Evolutionary conservation across 1,284 basidiomycete genomes (phyloP).

Genomic region (Leccinum griseonigrum): DNA sequence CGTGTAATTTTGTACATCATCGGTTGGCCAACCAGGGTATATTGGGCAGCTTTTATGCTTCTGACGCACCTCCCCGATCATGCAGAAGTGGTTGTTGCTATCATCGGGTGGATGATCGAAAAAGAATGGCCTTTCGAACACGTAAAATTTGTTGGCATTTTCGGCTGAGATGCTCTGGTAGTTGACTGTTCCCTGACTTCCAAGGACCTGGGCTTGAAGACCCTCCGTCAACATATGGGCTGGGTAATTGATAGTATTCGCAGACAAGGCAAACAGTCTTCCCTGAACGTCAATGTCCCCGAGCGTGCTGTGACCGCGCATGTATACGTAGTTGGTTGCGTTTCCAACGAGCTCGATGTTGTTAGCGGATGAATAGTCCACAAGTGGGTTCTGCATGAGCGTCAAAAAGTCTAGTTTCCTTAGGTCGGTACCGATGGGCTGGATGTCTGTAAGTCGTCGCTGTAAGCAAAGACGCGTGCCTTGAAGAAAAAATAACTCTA

Average conservation of each 20-base stretch:
- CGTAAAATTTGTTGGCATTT: constrained; percentile 2
- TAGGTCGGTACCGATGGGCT: constrained; percentile 6
- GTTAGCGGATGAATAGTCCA: constrained; percentile 4
- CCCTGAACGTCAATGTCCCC: constrained; percentile 10
- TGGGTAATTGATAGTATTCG: background rate
- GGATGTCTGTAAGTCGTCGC: constrained; percentile 6
- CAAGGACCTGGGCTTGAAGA: background rate
- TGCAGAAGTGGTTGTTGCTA: constrained; percentile 4
- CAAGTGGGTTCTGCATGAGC: constrained; percentile 1
- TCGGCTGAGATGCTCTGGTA: constrained; percentile 7
- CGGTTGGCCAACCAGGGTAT: constrained; percentile 9
- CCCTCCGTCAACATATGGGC: background rate
- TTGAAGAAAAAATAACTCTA: background rate
- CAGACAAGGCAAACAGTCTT: background rate
- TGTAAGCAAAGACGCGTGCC: background rate
- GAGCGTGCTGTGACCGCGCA: constrained; percentile 15
- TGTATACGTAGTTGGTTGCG: constrained; percentile 9
- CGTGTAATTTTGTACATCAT: constrained; percentile 1
- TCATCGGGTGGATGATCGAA: background rate
- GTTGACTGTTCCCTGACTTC: background rate
- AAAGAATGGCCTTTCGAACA: constrained; percentile 7
- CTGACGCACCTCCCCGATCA: constrained; percentile 14
- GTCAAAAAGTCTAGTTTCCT: background rate
- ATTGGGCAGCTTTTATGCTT: background rate
- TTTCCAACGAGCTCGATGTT: constrained; percentile 3